phyloP scores from a whole-genome alignment of 495 filamentous ascomycete genomes.

The Lepidopterella palustris region DNA sequence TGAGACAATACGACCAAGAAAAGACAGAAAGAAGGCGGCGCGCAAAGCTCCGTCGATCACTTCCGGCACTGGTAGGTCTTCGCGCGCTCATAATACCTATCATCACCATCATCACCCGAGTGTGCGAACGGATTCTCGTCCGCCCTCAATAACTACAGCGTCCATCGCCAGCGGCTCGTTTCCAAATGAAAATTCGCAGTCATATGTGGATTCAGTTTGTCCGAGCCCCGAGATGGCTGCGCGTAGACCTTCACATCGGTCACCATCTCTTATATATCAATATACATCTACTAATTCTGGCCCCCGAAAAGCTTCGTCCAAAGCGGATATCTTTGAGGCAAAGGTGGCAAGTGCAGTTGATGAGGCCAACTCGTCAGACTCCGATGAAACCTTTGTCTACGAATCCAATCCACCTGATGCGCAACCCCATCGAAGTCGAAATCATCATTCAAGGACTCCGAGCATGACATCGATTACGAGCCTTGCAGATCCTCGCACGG shows the following conservation, averaged over 20 bases:
- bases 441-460: conserved; percentile 91
- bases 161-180: conserved; percentile 16
- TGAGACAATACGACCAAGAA: conserved; percentile 89
- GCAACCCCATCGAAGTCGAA: conserved; percentile 60
- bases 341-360: conserved; percentile 94
- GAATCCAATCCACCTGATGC: conserved; percentile 93
- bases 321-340: conserved; percentile 96
- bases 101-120: conserved; percentile 25
- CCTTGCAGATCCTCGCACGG: conserved; percentile 63
- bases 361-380: conserved; percentile 87
- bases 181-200: conserved; percentile 20
- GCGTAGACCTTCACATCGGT: conserved; percentile 5
- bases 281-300: conserved; percentile 29
- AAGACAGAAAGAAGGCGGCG: conserved; percentile 72
- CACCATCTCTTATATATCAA: conserved; percentile 24
- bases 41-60: conserved; percentile 68
- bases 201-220: conserved; percentile 8
- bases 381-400: conserved; percentile 97
- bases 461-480: conserved; percentile 88
- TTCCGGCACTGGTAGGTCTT: conserved; percentile 63
- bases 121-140: conserved; percentile 2
- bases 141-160: conserved; percentile 4
- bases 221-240: conserved; percentile 13
- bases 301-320: conserved; percentile 65
- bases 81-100: conserved; percentile 17